Evolutionary conservation across 768 basidiomycete genomes (phyloP).

Genomic region (Cyclocybe aegerita): DNA sequence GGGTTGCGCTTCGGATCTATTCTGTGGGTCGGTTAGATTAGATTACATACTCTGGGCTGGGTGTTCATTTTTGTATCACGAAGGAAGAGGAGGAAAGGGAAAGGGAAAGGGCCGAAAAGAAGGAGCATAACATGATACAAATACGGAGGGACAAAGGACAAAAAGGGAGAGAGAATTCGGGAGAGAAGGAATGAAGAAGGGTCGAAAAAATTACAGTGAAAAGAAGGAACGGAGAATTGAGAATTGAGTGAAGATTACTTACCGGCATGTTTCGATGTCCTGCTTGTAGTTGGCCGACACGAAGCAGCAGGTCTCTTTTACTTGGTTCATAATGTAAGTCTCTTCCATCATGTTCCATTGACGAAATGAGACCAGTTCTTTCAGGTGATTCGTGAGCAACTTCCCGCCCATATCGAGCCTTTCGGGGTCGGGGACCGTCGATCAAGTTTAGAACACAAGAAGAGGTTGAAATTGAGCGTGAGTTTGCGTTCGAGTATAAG

Average conservation of each 20-base stretch:
- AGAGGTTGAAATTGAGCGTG: constrained; percentile 3
- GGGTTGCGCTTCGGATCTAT: constrained; percentile 54
- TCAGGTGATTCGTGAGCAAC: constrained; percentile 91
- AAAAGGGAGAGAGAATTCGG: no score
- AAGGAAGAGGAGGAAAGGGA: neutral
- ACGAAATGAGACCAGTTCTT: constrained; percentile 89
- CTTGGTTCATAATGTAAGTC: constrained; percentile 89
- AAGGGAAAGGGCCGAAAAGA: neutral
- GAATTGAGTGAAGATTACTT: constrained; percentile 25
- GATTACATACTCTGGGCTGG: neutral
- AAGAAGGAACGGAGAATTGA: constrained; percentile 3
- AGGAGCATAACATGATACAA: neutral
- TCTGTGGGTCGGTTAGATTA: constrained; percentile 34
- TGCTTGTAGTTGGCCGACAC: constrained; percentile 69
- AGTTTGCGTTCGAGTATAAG: neutral
- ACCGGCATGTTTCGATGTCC: constrained; percentile 84
- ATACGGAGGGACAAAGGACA: no score
- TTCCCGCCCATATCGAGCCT: constrained; percentile 97
- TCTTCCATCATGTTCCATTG: constrained; percentile 99
- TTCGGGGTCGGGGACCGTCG: constrained; percentile 1
- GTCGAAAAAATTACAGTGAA: neutral
- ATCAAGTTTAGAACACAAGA: constrained; percentile 7
- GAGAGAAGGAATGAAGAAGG: no score
- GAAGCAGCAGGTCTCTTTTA: constrained; percentile 90
- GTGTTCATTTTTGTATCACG: constrained; percentile 5